Percentiles rank a stretch among this genome's conserved stretches.
Conservation (phyloP, 805 yeast genomes). For the Ogataea trehaloabstinens region DNA sequence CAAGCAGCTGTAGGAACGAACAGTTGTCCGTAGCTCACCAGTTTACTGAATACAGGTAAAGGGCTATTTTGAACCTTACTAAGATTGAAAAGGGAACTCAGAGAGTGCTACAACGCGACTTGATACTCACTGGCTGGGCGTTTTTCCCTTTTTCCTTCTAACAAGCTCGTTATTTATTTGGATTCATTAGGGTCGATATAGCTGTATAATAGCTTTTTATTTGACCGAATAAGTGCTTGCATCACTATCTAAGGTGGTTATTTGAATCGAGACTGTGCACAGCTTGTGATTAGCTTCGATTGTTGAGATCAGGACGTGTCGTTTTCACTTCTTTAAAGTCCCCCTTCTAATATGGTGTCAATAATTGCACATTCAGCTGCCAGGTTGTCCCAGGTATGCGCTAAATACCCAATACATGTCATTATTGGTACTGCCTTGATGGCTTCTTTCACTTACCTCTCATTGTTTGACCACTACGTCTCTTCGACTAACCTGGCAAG, state of each 20-base stretch:
- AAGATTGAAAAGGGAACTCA: too few relatives aligned
- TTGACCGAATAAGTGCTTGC: too few relatives aligned
- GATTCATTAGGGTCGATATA: too few relatives aligned
- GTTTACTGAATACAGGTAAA: too few relatives aligned
- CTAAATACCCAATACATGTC: slow-evolving; percentile 84
- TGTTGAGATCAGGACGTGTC: background rate
- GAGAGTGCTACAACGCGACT: too few relatives aligned
- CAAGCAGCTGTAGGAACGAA: too few relatives aligned
- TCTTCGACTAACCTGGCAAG: slow-evolving; percentile 15
- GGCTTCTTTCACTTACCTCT: slow-evolving; percentile 78
- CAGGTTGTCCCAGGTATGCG: slow-evolving; percentile 46
- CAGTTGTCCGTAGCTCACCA: too few relatives aligned
- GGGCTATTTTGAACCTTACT: too few relatives aligned
- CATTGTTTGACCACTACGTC: slow-evolving; percentile 66
- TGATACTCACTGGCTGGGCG: background rate
- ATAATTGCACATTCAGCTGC: slow-evolving; percentile 28
- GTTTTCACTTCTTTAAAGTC: background rate
- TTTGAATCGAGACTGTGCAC: too few relatives aligned
- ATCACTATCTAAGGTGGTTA: too few relatives aligned
- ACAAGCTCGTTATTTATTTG: too few relatives aligned
- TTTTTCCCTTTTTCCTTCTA: background rate
- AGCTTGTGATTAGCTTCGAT: background rate
- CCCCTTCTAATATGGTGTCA: slow-evolving; percentile 11
- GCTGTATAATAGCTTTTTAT: too few relatives aligned
- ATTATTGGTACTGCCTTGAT: slow-evolving; percentile 67